Percentiles rank a stretch among this genome's conserved stretches.
Evolutionary conservation across 2,329 filamentous ascomycete genomes (phyloP).

Genomic region (Ascochyta rabiei): DNA sequence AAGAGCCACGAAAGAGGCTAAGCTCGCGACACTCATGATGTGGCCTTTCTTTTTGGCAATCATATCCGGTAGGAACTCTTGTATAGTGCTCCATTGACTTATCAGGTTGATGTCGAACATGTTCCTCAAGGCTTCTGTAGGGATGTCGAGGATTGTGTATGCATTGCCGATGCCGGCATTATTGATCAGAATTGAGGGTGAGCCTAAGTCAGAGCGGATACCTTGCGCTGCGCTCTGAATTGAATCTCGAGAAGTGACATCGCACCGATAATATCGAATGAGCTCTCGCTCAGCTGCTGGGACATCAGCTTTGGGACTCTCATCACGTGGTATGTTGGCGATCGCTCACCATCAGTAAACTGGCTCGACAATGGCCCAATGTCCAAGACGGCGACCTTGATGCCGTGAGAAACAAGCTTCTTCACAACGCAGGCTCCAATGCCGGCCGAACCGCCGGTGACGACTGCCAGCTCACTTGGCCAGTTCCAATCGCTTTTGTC

Average conservation of each 20-base stretch:
- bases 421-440: slow-evolving; percentile 45
- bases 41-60: slow-evolving; percentile 45
- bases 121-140: slow-evolving; percentile 30
- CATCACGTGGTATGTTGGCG: not conserved
- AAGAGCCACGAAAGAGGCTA: slow-evolving; percentile 42
- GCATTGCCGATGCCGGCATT: slow-evolving; percentile 47
- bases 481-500: slow-evolving; percentile 40
- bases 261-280: slow-evolving; percentile 40
- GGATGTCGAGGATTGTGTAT: slow-evolving; percentile 40
- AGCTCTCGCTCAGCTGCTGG: slow-evolving; percentile 26
- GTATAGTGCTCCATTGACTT: slow-evolving; percentile 46
- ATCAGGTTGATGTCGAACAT: slow-evolving; percentile 46
- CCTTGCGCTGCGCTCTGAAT: slow-evolving; percentile 38
- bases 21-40: slow-evolving; percentile 44
- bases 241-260: slow-evolving; percentile 40
- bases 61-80: slow-evolving; percentile 48
- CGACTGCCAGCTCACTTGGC: slow-evolving; percentile 42
- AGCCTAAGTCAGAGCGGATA: slow-evolving; percentile 41
- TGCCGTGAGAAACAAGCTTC: slow-evolving; percentile 37
- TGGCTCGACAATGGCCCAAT: slow-evolving; percentile 37
- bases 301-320: slow-evolving; percentile 18
- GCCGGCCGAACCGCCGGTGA: slow-evolving; percentile 46
- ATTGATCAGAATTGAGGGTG: slow-evolving; percentile 45
- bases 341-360: slow-evolving; percentile 33
- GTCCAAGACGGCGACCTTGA: slow-evolving; percentile 46